Percentiles rank a stretch among this genome's conserved stretches.
Evolutionary conservation across 73 alveolate species (phyloP).

Genomic region (Durusdinium trenchii): DNA sequence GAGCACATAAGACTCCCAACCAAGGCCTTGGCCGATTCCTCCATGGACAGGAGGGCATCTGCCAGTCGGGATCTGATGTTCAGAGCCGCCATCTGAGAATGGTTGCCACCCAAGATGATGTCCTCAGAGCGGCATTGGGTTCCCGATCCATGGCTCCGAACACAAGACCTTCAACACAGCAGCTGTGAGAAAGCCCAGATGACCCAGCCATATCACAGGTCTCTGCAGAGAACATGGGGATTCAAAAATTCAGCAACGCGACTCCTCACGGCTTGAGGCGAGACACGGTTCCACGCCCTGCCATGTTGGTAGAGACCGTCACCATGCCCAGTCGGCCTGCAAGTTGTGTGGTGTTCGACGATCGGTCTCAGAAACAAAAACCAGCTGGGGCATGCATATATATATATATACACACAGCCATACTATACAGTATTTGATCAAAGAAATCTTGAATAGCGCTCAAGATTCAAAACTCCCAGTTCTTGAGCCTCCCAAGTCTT

Average conservation of each 20-base stretch:
- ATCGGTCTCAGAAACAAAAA: no score
- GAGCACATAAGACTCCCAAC: neutral
- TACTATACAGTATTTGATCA: no score
- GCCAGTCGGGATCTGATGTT: conserved; percentile 70
- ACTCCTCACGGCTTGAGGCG: neutral
- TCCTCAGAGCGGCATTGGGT: neutral
- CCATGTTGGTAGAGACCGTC: conserved; percentile 95
- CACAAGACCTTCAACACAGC: no score
- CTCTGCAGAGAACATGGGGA: neutral
- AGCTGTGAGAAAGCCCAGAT: no score
- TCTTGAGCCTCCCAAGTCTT: neutral
- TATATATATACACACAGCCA: no score
- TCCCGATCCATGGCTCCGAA: no score
- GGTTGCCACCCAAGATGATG: conserved; percentile 93
- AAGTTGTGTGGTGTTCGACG: neutral
- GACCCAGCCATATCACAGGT: no score
- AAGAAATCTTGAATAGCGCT: neutral
- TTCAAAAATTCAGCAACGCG: neutral
- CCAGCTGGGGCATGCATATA: no score
- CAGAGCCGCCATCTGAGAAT: conserved; percentile 90
- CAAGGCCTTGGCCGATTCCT: conserved; percentile 61
- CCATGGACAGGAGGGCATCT: conserved; percentile 47
- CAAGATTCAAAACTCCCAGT: neutral
- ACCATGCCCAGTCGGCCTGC: conserved; percentile 92
- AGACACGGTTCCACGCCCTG: conserved; percentile 83